Evolutionary conservation across 306 rosid species (phyloP), one percentile per base, ranked within the genome.

Genomic region (Bauhinia variegata): DNA sequence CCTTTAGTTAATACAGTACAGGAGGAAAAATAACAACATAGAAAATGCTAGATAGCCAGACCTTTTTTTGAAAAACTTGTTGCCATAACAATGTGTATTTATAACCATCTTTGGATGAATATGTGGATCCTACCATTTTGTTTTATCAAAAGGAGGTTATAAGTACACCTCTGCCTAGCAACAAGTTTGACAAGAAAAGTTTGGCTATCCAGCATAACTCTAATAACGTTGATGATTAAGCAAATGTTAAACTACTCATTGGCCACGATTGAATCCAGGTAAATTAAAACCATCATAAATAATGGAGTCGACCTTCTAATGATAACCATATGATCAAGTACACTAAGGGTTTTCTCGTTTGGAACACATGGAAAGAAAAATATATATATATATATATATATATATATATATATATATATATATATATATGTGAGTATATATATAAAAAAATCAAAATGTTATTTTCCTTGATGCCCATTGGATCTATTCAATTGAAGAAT

Each of bases 241-340:
- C 9, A 46, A 65, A 60, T 11, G 13, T 51, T 15, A 15, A 5
- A 36, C 31, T 30, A 19, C 39, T 12, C 3, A 23, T n/a, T 57
- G 11, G 6, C 15, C 7, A 6, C 11, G 33, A 15, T 11, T 19
- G 28, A 39, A 71, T 52, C 78, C 48, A 65, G 48, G 33, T 18
- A 66, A 69, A 60, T 38, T 3, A 42, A 51, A 66, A 50, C 56
- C 54, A 46, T 19, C 33, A 12, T 17, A 10, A 59, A 53, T 23
- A 17, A 42, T 31, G 15, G 60, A 75, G 28, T 9, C 3, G 16
- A 32, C 47, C 42, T 14, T 28, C 15, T 62, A 12, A 42, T 31
- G 6, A 68, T 54, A 44, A 43, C 13, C 64, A 63, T 11, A 16
- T 3, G 46, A 53, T 17, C 43, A 51, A 53, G 34, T 16, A 55